Conservation (phyloP, 2,329 filamentous ascomycete genomes). For the Aphanocladium album region DNA sequence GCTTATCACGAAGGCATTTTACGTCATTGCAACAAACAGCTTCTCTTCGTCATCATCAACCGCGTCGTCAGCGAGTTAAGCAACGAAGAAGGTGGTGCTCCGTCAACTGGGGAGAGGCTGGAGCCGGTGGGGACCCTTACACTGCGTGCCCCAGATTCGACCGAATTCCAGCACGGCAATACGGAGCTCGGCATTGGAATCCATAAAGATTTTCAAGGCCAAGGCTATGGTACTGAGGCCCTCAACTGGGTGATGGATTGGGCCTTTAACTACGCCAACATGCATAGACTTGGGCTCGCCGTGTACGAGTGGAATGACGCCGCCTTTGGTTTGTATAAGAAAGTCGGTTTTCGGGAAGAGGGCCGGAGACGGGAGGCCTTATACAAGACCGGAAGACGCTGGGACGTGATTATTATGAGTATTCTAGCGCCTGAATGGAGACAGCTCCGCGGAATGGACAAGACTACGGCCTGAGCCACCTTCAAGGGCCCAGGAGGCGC, state of each 20-base stretch:
- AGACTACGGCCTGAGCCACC: neutral
- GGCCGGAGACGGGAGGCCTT: slow-evolving; percentile 27
- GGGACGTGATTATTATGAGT: slow-evolving; percentile 24
- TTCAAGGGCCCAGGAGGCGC: neutral
- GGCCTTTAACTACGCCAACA: slow-evolving; percentile 34
- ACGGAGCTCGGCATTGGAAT: slow-evolving; percentile 32
- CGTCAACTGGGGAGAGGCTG: neutral
- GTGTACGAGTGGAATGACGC: slow-evolving; percentile 37
- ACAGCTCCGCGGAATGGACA: neutral
- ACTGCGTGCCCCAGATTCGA: neutral
- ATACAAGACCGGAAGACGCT: slow-evolving; percentile 34
- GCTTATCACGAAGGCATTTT: neutral
- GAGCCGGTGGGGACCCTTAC: neutral
- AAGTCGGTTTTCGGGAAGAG: slow-evolving; percentile 38
- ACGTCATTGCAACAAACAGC: neutral
- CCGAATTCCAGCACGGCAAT: neutral
- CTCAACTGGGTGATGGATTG: slow-evolving; percentile 40
- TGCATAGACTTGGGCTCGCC: slow-evolving; percentile 37
- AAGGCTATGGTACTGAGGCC: slow-evolving; percentile 40
- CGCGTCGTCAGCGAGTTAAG: neutral
- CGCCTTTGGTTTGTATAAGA: slow-evolving; percentile 35
- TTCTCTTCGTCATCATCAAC: slow-evolving; percentile 11
- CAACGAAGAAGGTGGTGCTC: neutral
- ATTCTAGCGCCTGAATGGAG: slow-evolving; percentile 33
- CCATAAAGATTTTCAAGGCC: slow-evolving; percentile 26